Base-by-base conservation (phyloP, 2,329 filamentous ascomycete species). In the Lecanicillium sp. region DNA sequence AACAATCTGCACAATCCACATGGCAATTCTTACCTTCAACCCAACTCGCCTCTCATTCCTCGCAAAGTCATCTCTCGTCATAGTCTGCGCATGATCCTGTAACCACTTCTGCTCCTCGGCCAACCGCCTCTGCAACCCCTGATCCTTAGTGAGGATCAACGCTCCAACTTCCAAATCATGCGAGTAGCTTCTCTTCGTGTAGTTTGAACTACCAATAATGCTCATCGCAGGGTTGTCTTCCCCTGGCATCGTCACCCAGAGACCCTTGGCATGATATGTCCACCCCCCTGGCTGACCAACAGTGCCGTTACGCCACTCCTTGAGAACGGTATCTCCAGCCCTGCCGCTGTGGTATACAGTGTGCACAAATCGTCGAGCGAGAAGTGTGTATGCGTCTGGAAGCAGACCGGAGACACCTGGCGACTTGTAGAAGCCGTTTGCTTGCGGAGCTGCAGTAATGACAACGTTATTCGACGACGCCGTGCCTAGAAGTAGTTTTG, bases 181-280 rank as follows among this genome's bases (percentile, higher is more conserved):
- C 29, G 83, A 82, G 61, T 98, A 96, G 54, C 86, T 94, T 20
- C 92, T 73, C 58, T 92, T 89, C 0, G 92, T 98, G 60, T 96
- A 98, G 56, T 98, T 98, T 9, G 84, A 92, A 55, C 85, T 94
- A 2, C 92, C 92, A 1, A 98, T 75, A 14, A 96, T 70, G 22
- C 81, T 94, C 40, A 96, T 70, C 34, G 82, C 80, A 0, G 88
- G 88, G 29, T 79, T 65, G 27, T 68, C 59, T 33, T 82, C 74
- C 2, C 70, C 67, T 0, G 83, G 76, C 39, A 90, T 68, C 0
- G 85, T 86, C 18, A 95, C 71, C 90, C 90, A 96, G 3, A 96
- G 69, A 0, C 92, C 92, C 62, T 98, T 98, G 34, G 92, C 92
- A 53, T 98, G 92, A 60, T 98, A 98, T 0, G 90, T 95, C 92